These are phyloP conservation scores for Eudorina sp. DNA, from an alignment of 139 green algal species.

Conservation along the genomic window DNA sequence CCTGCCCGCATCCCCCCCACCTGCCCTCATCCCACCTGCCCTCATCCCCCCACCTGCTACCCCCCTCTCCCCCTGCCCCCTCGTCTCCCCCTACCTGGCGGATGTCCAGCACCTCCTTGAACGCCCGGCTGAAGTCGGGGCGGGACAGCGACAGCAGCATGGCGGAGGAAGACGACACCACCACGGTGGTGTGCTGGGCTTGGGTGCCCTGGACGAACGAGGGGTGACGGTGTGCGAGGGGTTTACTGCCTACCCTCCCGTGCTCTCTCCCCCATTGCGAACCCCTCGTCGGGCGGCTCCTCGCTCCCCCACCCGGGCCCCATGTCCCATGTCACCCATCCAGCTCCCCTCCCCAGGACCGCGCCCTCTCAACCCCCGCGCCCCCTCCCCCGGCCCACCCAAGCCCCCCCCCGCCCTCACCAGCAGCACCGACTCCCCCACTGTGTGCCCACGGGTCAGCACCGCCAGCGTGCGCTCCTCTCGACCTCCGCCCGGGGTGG, in stretches of 20 bases:
- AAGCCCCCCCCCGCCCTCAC: neutral
- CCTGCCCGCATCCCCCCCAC: neutral
- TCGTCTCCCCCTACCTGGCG: constrained; percentile 38
- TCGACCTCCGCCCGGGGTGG: constrained; percentile 16
- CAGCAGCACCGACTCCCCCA: constrained; percentile 37
- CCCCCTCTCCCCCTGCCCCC: neutral
- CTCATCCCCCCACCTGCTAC: neutral
- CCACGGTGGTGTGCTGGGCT: constrained; percentile 40
- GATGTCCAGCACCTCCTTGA: constrained; percentile 52
- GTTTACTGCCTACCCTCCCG: too few relatives aligned
- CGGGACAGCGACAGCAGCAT: constrained; percentile 48
- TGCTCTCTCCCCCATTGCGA: too few relatives aligned
- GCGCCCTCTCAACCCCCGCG: too few relatives aligned
- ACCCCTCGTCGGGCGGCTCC: too few relatives aligned
- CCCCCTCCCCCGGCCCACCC: neutral
- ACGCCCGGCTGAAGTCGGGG: constrained; percentile 36
- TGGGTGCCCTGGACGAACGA: neutral
- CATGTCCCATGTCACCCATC: too few relatives aligned
- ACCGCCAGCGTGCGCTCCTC: constrained; percentile 46
- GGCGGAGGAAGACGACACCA: constrained; percentile 19
- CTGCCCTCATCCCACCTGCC: neutral
- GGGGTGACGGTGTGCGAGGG: too few relatives aligned
- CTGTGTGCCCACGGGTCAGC: constrained; percentile 29
- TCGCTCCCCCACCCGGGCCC: too few relatives aligned
- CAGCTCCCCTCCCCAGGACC: too few relatives aligned